Base-by-base conservation (phyloP, 345 rosid species). In the Microthlaspi erraticum region DNA sequence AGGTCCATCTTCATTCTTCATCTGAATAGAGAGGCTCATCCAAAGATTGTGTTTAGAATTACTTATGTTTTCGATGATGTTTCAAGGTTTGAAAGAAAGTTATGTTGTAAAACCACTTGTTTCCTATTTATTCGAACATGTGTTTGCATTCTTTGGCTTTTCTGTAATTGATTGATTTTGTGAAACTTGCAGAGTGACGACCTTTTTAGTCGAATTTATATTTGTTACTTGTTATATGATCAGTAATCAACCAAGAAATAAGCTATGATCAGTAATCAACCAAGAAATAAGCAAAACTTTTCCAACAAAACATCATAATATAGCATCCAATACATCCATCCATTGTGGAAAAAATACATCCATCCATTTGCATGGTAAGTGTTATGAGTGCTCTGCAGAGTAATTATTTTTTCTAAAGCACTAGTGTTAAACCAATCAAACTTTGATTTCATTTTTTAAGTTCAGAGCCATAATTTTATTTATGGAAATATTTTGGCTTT, bases 91-190 rank as follows among this genome's bases (percentile, higher is more conserved):
- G 51, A 75, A 55, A 53, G 74, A 61, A 60, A 61, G 11, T 36
- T 46, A 32, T 69, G 75, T 63, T 69, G 75, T 76, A 76, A 62
- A 69, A 7, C 60, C 60, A 63, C 54, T 52, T 68, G 69, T 31
- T 61, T 60, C 67, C 57, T 59, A 68, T 53, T 43, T 44, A 36
- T 73, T 48, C 18, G 64, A 75, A 44, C 58, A 43, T 52, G 29
- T 68, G 62, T 66, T 60, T 74, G 48, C 55, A 11, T 58, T 45
- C 57, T n/a, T 37, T 58, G 20, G 31, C 12, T 18, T 14, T 66
- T 60, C 14, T 60, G 56, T 43, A 49, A 50, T 42, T 66, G 66
- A 49, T 49, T 41, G 38, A 8, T 42, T 59, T 14, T 74, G 19
- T 17, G 34, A 7, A 59, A 43, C 48, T 50, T 66, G 60, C 66